Conservation (phyloP, 306 rosid genomes). For the Glycyrrhiza uralensis region DNA sequence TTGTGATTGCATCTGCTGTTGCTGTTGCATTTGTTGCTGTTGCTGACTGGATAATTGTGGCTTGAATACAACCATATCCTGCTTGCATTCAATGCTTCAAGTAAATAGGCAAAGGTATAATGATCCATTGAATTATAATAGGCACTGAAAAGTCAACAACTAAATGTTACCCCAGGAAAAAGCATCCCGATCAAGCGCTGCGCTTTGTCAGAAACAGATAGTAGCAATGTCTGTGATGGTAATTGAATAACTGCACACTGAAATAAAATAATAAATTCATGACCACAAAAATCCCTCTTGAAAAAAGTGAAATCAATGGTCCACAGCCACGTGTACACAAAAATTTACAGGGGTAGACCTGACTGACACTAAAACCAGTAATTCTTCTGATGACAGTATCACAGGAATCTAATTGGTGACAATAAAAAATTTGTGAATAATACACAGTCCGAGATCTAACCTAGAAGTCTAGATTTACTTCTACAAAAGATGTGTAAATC, state of each 20-base stretch:
- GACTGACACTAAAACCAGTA: not conserved
- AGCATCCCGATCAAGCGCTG: constrained; percentile 98
- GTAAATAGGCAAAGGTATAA: constrained; percentile 19
- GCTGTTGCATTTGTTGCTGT: constrained; percentile 57
- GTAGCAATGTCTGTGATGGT: constrained; percentile 92
- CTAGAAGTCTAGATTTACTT: no score
- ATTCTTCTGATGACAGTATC: not conserved
- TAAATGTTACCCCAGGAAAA: constrained; percentile 77
- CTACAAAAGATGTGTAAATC: not conserved
- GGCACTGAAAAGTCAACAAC: not conserved
- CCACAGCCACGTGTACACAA: not conserved
- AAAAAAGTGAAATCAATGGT: not conserved
- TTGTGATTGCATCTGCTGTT: constrained; percentile 44
- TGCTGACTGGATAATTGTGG: constrained; percentile 85
- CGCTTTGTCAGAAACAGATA: constrained; percentile 91
- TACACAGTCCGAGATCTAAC: not conserved
- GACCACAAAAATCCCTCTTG: not conserved
- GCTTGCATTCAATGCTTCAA: constrained; percentile 33
- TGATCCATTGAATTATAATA: constrained; percentile 9
- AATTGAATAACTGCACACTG: constrained; percentile 99
- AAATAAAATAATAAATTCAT: constrained; percentile 24
- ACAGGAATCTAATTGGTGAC: not conserved
- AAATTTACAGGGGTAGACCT: not conserved
- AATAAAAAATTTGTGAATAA: not conserved
- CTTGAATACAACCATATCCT: constrained; percentile 97